Evolutionary conservation across 257 asterid genomes (phyloP).

Genomic region (Nicotiana paniculata): DNA sequence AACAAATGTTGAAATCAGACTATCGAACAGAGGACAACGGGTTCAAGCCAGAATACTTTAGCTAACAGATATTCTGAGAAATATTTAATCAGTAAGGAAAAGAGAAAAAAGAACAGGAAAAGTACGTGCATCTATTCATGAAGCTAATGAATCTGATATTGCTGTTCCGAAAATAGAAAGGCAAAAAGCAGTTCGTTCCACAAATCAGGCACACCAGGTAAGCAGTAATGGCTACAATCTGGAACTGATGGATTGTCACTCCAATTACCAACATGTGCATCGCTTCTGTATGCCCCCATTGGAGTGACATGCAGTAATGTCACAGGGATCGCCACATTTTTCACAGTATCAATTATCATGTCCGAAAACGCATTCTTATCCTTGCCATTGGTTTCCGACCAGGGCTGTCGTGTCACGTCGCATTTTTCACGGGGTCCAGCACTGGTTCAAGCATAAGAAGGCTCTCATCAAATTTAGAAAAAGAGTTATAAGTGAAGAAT

Average conservation of each 20-base stretch:
- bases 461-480: not conserved
- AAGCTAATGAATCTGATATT: slow-evolving; percentile 4
- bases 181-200: slow-evolving; percentile 82
- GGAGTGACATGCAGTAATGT: slow-evolving; percentile 63
- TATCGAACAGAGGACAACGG: not conserved
- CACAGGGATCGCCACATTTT: slow-evolving; percentile 42
- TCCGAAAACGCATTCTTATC: slow-evolving; percentile 50
- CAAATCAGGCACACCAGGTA: slow-evolving; percentile 86
- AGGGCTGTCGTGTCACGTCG: slow-evolving; percentile 60
- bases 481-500: not conserved
- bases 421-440: slow-evolving; percentile 48
- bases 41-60: not conserved
- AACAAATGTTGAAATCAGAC: not conserved
- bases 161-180: slow-evolving; percentile 27
- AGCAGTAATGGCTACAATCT: slow-evolving; percentile 96
- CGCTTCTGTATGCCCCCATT: slow-evolving; percentile 59
- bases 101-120: not conserved
- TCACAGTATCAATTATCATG: slow-evolving; percentile 40
- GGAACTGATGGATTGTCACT: slow-evolving; percentile 69
- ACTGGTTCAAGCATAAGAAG: slow-evolving; percentile 26
- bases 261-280: slow-evolving; percentile 74
- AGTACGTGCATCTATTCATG: slow-evolving; percentile 16
- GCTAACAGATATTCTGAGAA: not conserved
- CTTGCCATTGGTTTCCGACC: slow-evolving; percentile 27
- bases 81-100: not conserved